These are phyloP conservation scores for Pseudogymnoascus sp. DNA, from an alignment of 2,329 filamentous ascomycete genomes.

Conservation along the genomic window DNA sequence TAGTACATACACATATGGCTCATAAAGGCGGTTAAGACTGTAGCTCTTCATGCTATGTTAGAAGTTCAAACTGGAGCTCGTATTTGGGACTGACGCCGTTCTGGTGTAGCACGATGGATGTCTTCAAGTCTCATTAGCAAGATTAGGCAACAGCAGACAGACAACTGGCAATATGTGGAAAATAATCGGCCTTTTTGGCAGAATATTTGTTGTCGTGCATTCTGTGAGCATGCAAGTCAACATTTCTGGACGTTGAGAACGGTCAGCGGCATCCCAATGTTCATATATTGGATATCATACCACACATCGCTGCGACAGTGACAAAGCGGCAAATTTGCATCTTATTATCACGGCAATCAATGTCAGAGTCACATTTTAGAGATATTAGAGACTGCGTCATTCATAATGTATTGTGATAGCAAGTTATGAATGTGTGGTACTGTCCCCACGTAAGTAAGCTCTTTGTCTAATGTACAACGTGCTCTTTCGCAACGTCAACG, in stretches of 20 bases:
- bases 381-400: not conserved
- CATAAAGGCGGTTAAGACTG: not conserved
- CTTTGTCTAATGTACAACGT: conserved; percentile 2
- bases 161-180: not conserved
- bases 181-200: not conserved
- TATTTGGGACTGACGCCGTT: not conserved
- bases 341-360: not conserved
- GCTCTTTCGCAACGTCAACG: not conserved
- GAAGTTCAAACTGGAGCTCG: not conserved
- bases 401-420: not conserved
- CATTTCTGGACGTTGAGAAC: not conserved
- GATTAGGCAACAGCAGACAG: not conserved
- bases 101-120: not conserved
- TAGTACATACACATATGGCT: not conserved
- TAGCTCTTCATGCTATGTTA: not conserved
- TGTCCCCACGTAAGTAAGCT: not conserved
- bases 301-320: not conserved
- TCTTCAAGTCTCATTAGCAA: not conserved
- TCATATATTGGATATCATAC: not conserved
- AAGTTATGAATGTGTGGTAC: conserved; percentile 2
- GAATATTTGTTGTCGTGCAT: not conserved
- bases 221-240: not conserved
- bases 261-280: not conserved
- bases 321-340: not conserved
- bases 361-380: not conserved